These are phyloP conservation scores for Cladorrhinum sp. DNA, from an alignment of 2,329 filamentous ascomycete genomes.

Conservation along the genomic window DNA sequence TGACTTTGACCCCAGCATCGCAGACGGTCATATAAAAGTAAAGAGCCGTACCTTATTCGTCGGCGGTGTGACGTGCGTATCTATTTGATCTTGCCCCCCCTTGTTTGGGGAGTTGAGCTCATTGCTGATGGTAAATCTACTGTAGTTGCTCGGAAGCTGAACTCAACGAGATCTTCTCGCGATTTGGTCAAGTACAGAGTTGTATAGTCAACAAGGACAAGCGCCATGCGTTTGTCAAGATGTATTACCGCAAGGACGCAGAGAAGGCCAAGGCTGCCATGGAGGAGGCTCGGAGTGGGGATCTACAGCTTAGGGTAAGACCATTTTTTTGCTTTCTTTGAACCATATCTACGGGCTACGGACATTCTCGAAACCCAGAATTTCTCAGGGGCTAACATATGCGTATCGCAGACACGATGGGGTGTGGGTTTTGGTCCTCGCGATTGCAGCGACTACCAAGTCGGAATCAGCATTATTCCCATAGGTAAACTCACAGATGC, in stretches of 20 bases:
- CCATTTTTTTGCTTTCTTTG: neutral
- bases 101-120: neutral
- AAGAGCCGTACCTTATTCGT: slow-evolving; percentile 94
- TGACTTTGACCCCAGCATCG: slow-evolving; percentile 72
- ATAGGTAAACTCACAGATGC: slow-evolving; percentile 91
- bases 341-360: neutral
- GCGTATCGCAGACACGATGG: slow-evolving; percentile 69
- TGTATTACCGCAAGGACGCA: slow-evolving; percentile 86
- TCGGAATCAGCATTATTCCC: slow-evolving; percentile 88
- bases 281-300: slow-evolving; percentile 71
- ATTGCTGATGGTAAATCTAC: slow-evolving; percentile 3
- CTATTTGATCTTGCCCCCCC: neutral
- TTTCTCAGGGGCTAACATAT: slow-evolving; percentile 35
- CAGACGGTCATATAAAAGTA: slow-evolving; percentile 81
- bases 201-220: slow-evolving; percentile 99
- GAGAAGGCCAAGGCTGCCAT: slow-evolving; percentile 81
- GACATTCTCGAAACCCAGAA: slow-evolving; percentile 25
- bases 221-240: slow-evolving; percentile 97
- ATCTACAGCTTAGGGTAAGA: slow-evolving; percentile 69
- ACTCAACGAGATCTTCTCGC: slow-evolving; percentile 73
- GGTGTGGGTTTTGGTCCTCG: slow-evolving; percentile 95
- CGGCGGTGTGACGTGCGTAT: slow-evolving; percentile 81
- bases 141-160: slow-evolving; percentile 72
- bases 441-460: slow-evolving; percentile 94
- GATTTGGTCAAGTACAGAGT: slow-evolving; percentile 86